Evolutionary conservation across 352 stramenopile species (phyloP).

Genomic region (Thalassiosira exigua): DNA sequence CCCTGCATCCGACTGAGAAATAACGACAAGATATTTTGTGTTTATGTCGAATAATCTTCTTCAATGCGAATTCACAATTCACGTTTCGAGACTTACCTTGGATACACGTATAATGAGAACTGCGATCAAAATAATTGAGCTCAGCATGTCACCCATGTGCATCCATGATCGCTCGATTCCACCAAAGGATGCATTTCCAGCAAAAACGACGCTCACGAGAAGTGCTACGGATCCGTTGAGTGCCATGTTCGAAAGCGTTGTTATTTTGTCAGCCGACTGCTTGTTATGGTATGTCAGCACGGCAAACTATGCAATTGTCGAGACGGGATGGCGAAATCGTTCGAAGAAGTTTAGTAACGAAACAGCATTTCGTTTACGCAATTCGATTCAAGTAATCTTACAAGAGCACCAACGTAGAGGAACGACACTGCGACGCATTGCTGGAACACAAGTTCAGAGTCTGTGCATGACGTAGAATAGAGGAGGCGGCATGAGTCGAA

Average conservation of each 20-base stretch:
- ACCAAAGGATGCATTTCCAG: constrained; percentile 48
- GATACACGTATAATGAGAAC: constrained; percentile 28
- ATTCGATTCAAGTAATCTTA: no score
- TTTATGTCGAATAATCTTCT: no score
- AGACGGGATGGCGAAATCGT: no score
- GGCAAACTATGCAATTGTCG: constrained; percentile 22
- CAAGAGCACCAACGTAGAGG: constrained; percentile 44
- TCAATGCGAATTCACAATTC: no score
- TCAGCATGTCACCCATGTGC: constrained; percentile 52
- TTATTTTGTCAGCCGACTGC: constrained; percentile 38
- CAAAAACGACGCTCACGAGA: constrained; percentile 45
- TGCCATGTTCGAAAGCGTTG: constrained; percentile 41
- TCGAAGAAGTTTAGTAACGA: no score
- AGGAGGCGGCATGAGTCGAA: constrained; percentile 63
- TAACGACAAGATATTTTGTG: no score
- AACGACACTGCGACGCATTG: constrained; percentile 24
- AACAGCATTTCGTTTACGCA: no score
- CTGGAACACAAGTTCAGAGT: constrained; percentile 30
- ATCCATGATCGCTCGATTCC: constrained; percentile 54
- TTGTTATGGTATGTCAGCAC: constrained; percentile 59
- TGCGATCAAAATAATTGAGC: constrained; percentile 28
- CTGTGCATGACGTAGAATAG: constrained; percentile 58
- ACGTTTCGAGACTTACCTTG: constrained; percentile 19
- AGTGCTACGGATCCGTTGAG: constrained; percentile 40
- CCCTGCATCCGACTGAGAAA: constrained; percentile 11